These are phyloP conservation scores for Verbena officinalis DNA, from an alignment of 257 asterid genomes.

Conservation along the genomic window DNA sequence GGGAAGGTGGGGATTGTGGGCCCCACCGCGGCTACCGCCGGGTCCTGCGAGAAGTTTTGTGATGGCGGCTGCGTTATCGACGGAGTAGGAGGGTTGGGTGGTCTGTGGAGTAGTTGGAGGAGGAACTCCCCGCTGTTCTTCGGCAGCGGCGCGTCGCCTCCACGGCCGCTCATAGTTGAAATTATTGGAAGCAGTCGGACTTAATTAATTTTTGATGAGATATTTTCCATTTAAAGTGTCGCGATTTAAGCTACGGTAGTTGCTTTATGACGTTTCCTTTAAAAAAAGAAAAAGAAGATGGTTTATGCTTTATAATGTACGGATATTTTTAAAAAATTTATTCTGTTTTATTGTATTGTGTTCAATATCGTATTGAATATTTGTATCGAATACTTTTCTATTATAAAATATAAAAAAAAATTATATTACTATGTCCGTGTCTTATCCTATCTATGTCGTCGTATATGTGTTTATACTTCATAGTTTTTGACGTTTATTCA, in stretches of 20 bases:
- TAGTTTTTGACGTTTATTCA: too few species aligned
- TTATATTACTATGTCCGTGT: too few species aligned
- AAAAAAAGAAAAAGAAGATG: too few species aligned
- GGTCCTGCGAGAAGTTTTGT: slow-evolving; percentile 59
- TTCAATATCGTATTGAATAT: too few species aligned
- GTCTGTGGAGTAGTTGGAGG: slow-evolving; percentile 67
- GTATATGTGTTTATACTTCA: too few species aligned
- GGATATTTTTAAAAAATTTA: too few species aligned
- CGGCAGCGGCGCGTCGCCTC: slow-evolving; percentile 67
- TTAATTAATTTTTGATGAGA: neutral
- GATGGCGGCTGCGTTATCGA: slow-evolving; percentile 29
- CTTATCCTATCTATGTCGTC: too few species aligned
- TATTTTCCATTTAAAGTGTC: neutral
- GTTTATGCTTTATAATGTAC: too few species aligned
- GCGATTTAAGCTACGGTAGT: neutral
- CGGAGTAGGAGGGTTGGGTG: slow-evolving; percentile 35
- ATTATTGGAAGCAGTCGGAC: slow-evolving; percentile 16
- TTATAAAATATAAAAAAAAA: too few species aligned
- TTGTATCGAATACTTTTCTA: too few species aligned
- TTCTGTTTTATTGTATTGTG: too few species aligned
- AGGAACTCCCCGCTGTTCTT: slow-evolving; percentile 80
- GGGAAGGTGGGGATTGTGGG: slow-evolving; percentile 44
- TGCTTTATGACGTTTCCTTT: neutral
- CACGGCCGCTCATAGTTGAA: slow-evolving; percentile 52
- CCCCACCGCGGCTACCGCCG: slow-evolving; percentile 86